These are phyloP conservation scores for Albizia julibrissin DNA, from an alignment of 306 rosid genomes.

Conservation along the genomic window DNA sequence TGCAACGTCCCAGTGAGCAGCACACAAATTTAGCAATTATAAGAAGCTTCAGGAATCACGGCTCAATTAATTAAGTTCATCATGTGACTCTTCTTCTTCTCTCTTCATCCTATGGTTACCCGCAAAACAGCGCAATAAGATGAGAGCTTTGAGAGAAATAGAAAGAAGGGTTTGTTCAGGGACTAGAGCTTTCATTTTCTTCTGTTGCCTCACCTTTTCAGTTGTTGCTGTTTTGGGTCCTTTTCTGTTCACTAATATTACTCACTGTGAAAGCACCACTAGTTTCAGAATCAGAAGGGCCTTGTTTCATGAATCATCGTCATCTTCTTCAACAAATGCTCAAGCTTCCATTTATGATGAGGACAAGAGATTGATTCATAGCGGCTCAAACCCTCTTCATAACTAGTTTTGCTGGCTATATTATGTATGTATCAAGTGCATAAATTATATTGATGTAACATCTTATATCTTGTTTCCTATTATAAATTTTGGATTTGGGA, in stretches of 20 bases:
- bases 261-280: constrained; percentile 3
- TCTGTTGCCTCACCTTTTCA: constrained; percentile 33
- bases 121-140: constrained; percentile 33
- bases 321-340: constrained; percentile 2
- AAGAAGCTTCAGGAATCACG: constrained; percentile 86
- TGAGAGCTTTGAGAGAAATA: constrained; percentile 58
- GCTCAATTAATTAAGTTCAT: constrained; percentile 42
- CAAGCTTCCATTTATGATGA: constrained; percentile 47
- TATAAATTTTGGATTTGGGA: constrained; percentile 22
- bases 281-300: constrained; percentile 20
- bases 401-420: constrained; percentile 46
- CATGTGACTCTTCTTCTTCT: constrained; percentile 60
- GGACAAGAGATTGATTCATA: constrained; percentile 72
- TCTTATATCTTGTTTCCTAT: background rate
- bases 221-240: constrained; percentile 49
- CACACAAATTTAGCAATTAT: constrained; percentile 46
- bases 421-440: background rate
- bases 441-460: constrained; percentile 20
- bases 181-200: constrained; percentile 40
- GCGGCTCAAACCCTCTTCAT: constrained; percentile 97
- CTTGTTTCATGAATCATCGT: constrained; percentile 47
- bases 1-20: constrained; percentile 49
- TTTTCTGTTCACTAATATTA: constrained; percentile 28
- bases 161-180: constrained; percentile 21
- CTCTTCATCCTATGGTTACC: background rate